A percentile compares a stretch with the other conserved stretches of the same genome.
phyloP scores from a whole-genome alignment of 805 yeast species.

The Ogataea neopini region DNA sequence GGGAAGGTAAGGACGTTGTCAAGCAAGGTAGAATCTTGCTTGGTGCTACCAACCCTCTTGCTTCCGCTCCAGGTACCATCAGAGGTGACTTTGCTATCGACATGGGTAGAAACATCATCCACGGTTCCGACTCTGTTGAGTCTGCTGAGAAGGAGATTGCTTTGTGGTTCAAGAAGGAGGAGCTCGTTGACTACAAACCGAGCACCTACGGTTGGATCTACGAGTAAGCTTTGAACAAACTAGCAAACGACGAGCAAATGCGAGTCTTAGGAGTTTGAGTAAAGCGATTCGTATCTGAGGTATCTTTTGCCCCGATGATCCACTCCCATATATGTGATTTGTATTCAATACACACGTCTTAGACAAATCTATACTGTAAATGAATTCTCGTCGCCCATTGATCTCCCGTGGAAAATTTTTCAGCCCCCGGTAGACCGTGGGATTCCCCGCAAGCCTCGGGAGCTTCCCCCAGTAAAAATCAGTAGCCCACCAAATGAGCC shows the following conservation, averaged over 20 bases:
- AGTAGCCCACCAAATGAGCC: too few relatives aligned
- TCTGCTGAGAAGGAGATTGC: constrained; percentile 93
- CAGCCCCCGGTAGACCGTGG: background rate
- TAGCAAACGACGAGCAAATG: background rate
- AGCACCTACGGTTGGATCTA: constrained; percentile 87
- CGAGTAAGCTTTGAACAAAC: constrained; percentile 56
- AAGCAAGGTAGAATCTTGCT: constrained; percentile 96
- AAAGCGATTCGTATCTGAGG: too few relatives aligned
- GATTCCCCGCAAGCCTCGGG: background rate
- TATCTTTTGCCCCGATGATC: background rate
- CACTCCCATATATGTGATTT: background rate
- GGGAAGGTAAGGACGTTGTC: constrained; percentile 99
- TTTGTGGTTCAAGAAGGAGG: constrained; percentile 98
- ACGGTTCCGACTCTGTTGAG: constrained; percentile 99
- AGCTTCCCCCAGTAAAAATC: background rate
- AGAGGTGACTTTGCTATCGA: constrained; percentile 99
- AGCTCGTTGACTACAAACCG: constrained; percentile 88
- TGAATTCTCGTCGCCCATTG: background rate
- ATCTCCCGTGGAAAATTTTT: constrained; percentile 2
- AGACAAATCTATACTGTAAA: background rate
- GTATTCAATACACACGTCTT: background rate
- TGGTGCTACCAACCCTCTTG: constrained; percentile 99
- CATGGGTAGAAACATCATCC: constrained; percentile 98
- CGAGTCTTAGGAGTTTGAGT: too few relatives aligned
- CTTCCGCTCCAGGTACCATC: constrained; percentile 98